Evolutionary conservation across 495 filamentous ascomycete species (phyloP), one percentile per base, ranked within the genome.

Genomic region (Neurospora pannonica): DNA sequence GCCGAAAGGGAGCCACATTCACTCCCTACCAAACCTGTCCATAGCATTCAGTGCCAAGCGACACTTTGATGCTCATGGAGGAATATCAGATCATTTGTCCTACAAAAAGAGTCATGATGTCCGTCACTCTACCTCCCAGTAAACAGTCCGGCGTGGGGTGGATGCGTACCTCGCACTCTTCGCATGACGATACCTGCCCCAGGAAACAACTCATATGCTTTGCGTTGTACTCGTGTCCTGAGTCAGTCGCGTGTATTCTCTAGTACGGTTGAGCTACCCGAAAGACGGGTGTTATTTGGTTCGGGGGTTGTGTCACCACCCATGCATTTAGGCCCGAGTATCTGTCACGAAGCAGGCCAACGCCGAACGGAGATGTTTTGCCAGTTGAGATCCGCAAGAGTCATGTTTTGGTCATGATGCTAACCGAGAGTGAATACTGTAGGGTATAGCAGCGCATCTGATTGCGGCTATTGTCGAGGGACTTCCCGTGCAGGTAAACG

Each of bases 391-490:
- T 69, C 11, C 28, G 73, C 36, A 13, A 42, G 24, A 46, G 24
- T 40, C 36, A 48, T 24, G 13, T 42, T 40, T 34, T n/a, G 38
- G 38, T n/a, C 24, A 60, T 71, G 24, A 31, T 74, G 71, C 48
- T 70, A 70, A 75, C 48, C 19, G 38, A 38, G 38, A 38, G 36
- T 69, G n/a, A 10, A 48, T 31, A 34, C 13, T 75, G 36, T 72
- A 87, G 85, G 85, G 67, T 87, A 87, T 73, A 84, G 79, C 78
- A 80, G 81, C 74, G 85, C 83, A 21, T 84, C 83, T 77, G 82
- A 79, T 67, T 88, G 87, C 77, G 86, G 86, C 69, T 89, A 88
- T 80, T 89, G 87, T 77, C 83, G 81, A 71, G 40, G 79, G 67
- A 79, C 77, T 76, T 80, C 81, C 71, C 79, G 79, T 75, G 82